Conservation (phyloP, 768 basidiomycete genomes). For the Gloeopeniophorella convolvens region DNA sequence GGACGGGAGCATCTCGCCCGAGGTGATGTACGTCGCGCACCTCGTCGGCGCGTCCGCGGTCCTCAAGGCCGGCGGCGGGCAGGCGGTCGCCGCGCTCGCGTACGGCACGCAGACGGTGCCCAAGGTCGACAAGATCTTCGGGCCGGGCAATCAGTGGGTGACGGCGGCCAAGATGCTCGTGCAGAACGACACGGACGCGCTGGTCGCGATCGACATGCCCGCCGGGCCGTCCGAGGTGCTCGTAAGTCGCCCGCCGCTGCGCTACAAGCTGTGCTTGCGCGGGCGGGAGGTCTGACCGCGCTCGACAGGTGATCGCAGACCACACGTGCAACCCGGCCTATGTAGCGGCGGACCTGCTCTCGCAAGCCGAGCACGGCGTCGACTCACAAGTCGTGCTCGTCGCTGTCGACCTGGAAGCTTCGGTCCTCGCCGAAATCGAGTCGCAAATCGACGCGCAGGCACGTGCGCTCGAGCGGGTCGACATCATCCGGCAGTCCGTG, state of each 20-base stretch:
- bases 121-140: constrained; percentile 99
- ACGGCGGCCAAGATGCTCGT: constrained; percentile 99
- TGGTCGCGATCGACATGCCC: constrained; percentile 98
- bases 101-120: constrained; percentile 94
- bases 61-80: constrained; percentile 92
- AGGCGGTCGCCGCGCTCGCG: constrained; percentile 93
- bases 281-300: constrained; percentile 7
- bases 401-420: constrained; percentile 58
- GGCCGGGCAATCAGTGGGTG: constrained; percentile 99
- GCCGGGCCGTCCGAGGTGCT: constrained; percentile 97
- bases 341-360: constrained; percentile 93
- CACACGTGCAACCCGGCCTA: constrained; percentile 78
- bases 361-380: constrained; percentile 96
- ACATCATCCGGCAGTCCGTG: constrained; percentile 86
- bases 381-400: constrained; percentile 98
- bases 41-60: constrained; percentile 87
- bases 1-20: constrained; percentile 91
- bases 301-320: constrained; percentile 84
- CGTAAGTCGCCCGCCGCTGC: constrained; percentile 42
- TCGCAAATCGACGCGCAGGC: constrained; percentile 83
- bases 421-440: constrained; percentile 69
- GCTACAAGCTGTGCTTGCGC: neutral
- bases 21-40: constrained; percentile 94
- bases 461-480: constrained; percentile 75
- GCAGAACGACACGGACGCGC: constrained; percentile 94